Evolutionary conservation across 2,329 filamentous ascomycete genomes (phyloP).

Genomic region (Xylaria sp.): DNA sequence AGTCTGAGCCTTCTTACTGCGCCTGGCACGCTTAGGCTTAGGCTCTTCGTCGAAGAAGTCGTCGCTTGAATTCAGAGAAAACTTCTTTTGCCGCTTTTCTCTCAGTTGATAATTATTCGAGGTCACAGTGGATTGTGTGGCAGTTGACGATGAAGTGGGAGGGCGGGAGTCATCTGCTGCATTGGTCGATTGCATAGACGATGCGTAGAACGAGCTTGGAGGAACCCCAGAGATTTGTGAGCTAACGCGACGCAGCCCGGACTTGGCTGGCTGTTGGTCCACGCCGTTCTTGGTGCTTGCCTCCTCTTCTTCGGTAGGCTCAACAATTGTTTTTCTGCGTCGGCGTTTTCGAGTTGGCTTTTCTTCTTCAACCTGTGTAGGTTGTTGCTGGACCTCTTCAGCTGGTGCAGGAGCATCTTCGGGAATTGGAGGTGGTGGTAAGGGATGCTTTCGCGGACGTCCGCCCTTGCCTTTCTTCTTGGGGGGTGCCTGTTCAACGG

Average conservation of each 20-base stretch:
- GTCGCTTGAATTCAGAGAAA: conserved; percentile 61
- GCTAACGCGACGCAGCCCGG: conserved; percentile 36
- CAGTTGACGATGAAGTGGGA: conserved; percentile 64
- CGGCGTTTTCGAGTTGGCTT: conserved; percentile 46
- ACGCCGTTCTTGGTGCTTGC: conserved; percentile 34
- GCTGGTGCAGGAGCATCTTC: conserved; percentile 38
- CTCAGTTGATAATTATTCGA: conserved; percentile 65
- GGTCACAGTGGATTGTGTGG: conserved; percentile 60
- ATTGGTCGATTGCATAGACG: conserved; percentile 51
- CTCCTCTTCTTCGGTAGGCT: conserved; percentile 36
- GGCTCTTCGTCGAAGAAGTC: conserved; percentile 50
- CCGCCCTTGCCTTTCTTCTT: conserved; percentile 50
- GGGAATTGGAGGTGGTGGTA: conserved; percentile 40
- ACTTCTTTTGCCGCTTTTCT: conserved; percentile 66
- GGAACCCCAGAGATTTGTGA: conserved; percentile 53
- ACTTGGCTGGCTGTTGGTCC: conserved; percentile 32
- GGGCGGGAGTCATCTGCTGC: conserved; percentile 61
- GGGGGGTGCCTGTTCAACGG: conserved; percentile 41
- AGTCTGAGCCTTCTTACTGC: conserved; percentile 47
- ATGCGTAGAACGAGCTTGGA: conserved; percentile 55
- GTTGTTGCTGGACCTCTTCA: conserved; percentile 34
- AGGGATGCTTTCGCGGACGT: conserved; percentile 47
- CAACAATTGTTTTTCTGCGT: conserved; percentile 33
- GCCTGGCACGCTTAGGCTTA: conserved; percentile 48
- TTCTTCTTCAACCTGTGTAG: conserved; percentile 31